Percentiles rank a stretch among this genome's conserved stretches.
phyloP scores from a whole-genome alignment of 225 moss, liverwort and hornwort genomes.

The Pseudisothecium myosuroides region DNA sequence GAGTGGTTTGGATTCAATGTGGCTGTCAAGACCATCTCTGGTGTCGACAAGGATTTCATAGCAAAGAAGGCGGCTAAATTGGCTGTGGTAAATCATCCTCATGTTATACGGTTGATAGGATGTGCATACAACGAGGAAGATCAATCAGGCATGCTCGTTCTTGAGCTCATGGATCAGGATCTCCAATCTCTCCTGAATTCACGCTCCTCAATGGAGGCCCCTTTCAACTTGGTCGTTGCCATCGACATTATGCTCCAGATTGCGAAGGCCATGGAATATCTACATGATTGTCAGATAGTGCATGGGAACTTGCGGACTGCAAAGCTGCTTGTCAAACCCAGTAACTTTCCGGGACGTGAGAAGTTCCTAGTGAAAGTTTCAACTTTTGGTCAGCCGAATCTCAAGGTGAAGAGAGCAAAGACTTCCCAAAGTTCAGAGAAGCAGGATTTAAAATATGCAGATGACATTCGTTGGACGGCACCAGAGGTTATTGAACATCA shows the following conservation, averaged over 20 bases:
- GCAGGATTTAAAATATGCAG: neutral
- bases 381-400: neutral
- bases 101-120: conserved; percentile 26
- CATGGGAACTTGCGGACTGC: conserved; percentile 11
- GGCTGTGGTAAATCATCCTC: conserved; percentile 21
- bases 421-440: neutral
- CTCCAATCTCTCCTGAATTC: conserved; percentile 11
- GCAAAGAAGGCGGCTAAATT: conserved; percentile 4
- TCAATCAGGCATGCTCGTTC: conserved; percentile 11
- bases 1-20: conserved; percentile 33
- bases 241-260: conserved; percentile 38
- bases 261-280: conserved; percentile 33
- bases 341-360: conserved; percentile 20
- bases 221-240: conserved; percentile 28
- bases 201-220: neutral
- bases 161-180: conserved; percentile 38
- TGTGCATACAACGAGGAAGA: conserved; percentile 33
- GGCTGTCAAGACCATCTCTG: conserved; percentile 24
- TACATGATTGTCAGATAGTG: conserved; percentile 6
- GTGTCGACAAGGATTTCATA: conserved; percentile 7
- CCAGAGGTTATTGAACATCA: conserved; percentile 5
- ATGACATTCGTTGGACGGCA: conserved; percentile 16
- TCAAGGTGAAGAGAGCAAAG: neutral
- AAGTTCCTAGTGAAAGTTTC: conserved; percentile 24
- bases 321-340: conserved; percentile 16